phyloP scores from a whole-genome alignment of 2,329 filamentous ascomycete species.

The Lachnellula hyalina region DNA sequence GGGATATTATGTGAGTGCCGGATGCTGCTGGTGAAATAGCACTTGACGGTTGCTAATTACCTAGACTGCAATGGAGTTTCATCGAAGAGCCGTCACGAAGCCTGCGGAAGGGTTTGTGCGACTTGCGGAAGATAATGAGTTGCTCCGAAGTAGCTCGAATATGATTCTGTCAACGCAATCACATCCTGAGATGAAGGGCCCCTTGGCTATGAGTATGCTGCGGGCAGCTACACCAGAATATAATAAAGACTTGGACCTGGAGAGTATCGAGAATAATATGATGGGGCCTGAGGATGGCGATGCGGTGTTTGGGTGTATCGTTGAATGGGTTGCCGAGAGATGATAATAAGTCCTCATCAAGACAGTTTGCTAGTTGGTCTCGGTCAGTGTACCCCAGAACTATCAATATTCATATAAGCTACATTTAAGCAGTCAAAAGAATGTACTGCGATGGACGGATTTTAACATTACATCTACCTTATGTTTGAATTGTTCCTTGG shows the following conservation, averaged over 20 bases:
- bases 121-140: neutral
- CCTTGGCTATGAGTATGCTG: neutral
- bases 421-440: too few relatives aligned
- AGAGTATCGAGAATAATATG: neutral
- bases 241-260: neutral
- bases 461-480: too few relatives aligned
- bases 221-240: neutral
- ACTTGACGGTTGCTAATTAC: neutral
- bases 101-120: neutral
- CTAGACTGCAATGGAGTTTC: conserved; percentile 32
- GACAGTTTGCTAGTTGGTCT: too few relatives aligned
- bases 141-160: neutral
- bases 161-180: conserved; percentile 1
- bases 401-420: too few relatives aligned
- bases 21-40: neutral
- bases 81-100: conserved; percentile 31
- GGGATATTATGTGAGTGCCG: conserved; percentile 25
- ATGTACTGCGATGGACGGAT: too few relatives aligned
- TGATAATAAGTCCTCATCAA: neutral
- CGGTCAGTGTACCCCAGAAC: too few relatives aligned
- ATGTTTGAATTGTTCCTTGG: too few relatives aligned
- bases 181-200: neutral
- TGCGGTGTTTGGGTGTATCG: neutral
- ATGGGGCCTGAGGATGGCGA: neutral
- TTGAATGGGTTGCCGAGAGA: neutral